A percentile compares a stretch with the other conserved stretches of the same genome.
Conservation (phyloP, 805 yeast species). For the Starmerella floricola region DNA sequence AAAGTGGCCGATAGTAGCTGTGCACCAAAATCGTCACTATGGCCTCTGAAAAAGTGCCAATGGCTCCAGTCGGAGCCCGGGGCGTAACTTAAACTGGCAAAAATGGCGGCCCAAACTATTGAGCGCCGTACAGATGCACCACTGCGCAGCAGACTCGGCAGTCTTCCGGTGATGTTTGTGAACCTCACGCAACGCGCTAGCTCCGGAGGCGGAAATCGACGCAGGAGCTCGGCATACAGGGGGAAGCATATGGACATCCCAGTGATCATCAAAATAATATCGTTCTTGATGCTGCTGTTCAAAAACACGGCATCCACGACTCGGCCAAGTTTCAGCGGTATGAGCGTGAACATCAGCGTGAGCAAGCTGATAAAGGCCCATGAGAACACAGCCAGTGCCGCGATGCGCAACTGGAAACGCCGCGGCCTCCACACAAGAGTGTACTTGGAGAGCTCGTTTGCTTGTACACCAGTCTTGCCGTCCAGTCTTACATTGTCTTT, state of each 20-base stretch:
- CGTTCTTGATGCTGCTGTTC: constrained; percentile 8
- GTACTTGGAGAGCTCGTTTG: constrained; percentile 37
- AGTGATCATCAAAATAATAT: constrained; percentile 5
- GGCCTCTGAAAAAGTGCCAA: background rate
- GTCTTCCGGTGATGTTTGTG: background rate
- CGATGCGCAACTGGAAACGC: constrained; percentile 47
- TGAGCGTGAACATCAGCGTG: constrained; percentile 6
- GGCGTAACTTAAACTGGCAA: background rate
- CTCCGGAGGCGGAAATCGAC: constrained; percentile 2
- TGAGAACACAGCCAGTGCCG: constrained; percentile 35
- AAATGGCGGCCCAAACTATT: background rate
- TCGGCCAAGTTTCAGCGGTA: constrained; percentile 18
- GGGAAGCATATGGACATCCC: constrained; percentile 11
- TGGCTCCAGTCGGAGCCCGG: background rate
- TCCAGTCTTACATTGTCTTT: constrained; percentile 44
- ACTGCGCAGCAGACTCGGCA: background rate
- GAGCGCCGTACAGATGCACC: too few species aligned
- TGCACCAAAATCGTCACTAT: background rate
- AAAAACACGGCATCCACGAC: constrained; percentile 5
- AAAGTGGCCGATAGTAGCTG: background rate
- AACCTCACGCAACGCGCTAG: constrained; percentile 1
- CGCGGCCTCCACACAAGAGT: constrained; percentile 83
- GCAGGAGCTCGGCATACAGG: constrained; percentile 4
- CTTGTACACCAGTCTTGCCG: constrained; percentile 32
- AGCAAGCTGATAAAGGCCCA: constrained; percentile 29